phyloP scores from a whole-genome alignment of 2,329 filamentous ascomycete species.

The Fonsecaea nubica region DNA sequence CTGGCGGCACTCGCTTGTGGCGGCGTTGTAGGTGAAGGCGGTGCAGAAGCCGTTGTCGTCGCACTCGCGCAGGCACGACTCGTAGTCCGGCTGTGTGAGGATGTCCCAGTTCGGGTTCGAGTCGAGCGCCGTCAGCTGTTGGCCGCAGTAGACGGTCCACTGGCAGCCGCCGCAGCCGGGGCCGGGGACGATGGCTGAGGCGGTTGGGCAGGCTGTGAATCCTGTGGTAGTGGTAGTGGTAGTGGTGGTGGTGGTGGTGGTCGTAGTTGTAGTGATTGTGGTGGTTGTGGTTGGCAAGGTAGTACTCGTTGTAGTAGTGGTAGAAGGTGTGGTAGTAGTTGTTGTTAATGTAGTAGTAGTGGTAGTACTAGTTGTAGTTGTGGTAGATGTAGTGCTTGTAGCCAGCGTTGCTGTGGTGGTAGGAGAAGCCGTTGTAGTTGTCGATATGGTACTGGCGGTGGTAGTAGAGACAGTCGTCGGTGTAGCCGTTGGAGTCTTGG shows the following conservation, averaged over 20 bases:
- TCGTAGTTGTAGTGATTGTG: neutral
- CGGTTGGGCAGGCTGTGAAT: neutral
- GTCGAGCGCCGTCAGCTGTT: neutral
- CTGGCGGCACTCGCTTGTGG: neutral
- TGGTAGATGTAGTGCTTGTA: neutral
- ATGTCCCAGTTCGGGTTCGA: slow-evolving; percentile 6
- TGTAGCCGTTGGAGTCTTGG: neutral
- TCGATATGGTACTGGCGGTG: too few relatives aligned
- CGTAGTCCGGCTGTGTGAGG: neutral
- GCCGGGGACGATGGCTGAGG: neutral
- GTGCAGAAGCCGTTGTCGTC: slow-evolving; percentile 1
- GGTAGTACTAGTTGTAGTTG: neutral
- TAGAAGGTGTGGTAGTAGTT: neutral
- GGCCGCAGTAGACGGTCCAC: slow-evolving; percentile 2
- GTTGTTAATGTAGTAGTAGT: neutral
- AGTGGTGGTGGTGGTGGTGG: neutral
- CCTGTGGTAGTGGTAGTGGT: neutral
- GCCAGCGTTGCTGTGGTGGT: too few relatives aligned
- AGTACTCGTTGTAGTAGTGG: neutral
- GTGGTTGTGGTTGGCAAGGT: neutral
- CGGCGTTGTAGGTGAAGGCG: neutral
- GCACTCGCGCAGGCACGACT: neutral
- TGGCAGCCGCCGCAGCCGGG: neutral
- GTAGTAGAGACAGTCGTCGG: too few relatives aligned
- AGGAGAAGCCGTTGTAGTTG: neutral